Conservation (phyloP, 306 rosid genomes). For the Quercus aquifolioides region DNA sequence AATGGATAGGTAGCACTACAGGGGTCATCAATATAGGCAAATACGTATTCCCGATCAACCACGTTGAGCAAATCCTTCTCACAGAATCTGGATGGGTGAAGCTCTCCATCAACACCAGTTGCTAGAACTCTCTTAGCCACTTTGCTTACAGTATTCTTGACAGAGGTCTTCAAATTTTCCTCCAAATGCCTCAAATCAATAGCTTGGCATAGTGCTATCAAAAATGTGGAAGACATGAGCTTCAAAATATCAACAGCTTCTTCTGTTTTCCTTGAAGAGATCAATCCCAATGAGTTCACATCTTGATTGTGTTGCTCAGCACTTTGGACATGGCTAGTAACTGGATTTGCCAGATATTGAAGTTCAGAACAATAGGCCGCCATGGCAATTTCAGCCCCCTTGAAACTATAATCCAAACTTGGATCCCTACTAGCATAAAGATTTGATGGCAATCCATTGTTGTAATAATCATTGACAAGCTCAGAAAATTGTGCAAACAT, state of each 20-base stretch:
- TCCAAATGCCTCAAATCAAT: slow-evolving; percentile 89
- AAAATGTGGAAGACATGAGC: slow-evolving; percentile 79
- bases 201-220: slow-evolving; percentile 83
- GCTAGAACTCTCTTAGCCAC: slow-evolving; percentile 77
- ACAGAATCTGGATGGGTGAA: slow-evolving; percentile 79
- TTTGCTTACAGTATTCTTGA: slow-evolving; percentile 66
- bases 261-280: slow-evolving; percentile 73
- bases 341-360: slow-evolving; percentile 81
- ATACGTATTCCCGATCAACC: slow-evolving; percentile 67
- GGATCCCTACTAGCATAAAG: slow-evolving; percentile 74
- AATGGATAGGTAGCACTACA: slow-evolving; percentile 74
- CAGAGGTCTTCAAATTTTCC: slow-evolving; percentile 68
- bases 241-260: slow-evolving; percentile 74
- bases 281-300: slow-evolving; percentile 84
- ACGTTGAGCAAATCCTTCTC: slow-evolving; percentile 79
- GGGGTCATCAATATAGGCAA: slow-evolving; percentile 73
- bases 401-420: slow-evolving; percentile 88
- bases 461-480: slow-evolving; percentile 84
- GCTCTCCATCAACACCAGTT: slow-evolving; percentile 64
- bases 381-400: slow-evolving; percentile 96
- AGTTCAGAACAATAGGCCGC: slow-evolving; percentile 87
- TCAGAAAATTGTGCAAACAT: slow-evolving; percentile 91
- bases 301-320: slow-evolving; percentile 96
- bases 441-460: slow-evolving; percentile 84
- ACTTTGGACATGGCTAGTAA: slow-evolving; percentile 85